Evolutionary conservation across 441 rosid genomes (phyloP), one percentile per base, ranked within the genome.

Genomic region (Arabidopsis lyrata): DNA sequence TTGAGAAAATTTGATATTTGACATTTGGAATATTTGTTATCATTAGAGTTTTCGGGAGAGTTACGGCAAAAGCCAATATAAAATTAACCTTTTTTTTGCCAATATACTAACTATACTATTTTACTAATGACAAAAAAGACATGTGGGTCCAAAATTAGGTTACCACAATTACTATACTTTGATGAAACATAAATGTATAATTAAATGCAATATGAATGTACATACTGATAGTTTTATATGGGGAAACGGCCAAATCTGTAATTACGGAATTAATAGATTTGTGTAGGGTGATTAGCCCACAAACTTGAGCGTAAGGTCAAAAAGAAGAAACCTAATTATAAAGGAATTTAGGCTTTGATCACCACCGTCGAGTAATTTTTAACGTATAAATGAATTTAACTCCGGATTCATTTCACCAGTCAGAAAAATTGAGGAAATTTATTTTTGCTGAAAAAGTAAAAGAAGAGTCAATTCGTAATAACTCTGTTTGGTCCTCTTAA

Each of bases 211-310:
- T 15, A 54, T 61, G 69, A 58, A 75, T 53, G 68, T 54, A 68
- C 69, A 44, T 35, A 75, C 69, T 42, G 50, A 60, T 67, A 27
- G 50, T 67, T 42, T 50, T 66, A 41, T 66, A 31, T 50, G 55
- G 62, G 73, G 68, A 53, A 57, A 59, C 47, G 54, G 64, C 32
- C 74, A 75, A 68, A 68, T 68, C 73, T 42, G 12, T 63, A 75
- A 52, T 75, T 35, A 68, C 32, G 47, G 49, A 61, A 52, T 22
- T 61, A 15, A 55, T 32, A 63, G 66, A 48, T 69, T 47, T 55
- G 7, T 69, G 79, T 76, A 54, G 66, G 79, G 70, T 13, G 47
- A 63, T 47, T 76, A 63, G 66, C 75, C 60, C 54, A 76, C 79
- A 69, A 47, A 63, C 57, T 75, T 50, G 63, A n/a, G 69, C 42